Conservation (phyloP, 2,329 filamentous ascomycete species). For the Epichloe sibirici region DNA sequence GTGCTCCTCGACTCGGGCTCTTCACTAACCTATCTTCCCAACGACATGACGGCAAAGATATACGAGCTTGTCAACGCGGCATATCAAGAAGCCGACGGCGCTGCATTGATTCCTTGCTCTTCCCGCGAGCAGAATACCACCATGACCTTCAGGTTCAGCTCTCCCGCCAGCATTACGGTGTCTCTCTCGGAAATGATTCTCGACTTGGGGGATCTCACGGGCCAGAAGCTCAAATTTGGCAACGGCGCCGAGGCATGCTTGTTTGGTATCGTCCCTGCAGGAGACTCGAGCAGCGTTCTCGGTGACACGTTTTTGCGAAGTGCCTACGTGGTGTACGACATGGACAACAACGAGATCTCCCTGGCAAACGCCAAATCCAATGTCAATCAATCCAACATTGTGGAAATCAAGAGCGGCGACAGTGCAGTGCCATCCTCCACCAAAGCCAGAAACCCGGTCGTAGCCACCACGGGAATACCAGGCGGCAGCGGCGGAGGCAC, state of each 20-base stretch:
- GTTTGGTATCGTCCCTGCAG: conserved; percentile 54
- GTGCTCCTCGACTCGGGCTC: conserved; percentile 63
- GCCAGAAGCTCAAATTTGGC: conserved; percentile 35
- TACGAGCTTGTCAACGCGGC: conserved; percentile 46
- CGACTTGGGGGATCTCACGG: conserved; percentile 33
- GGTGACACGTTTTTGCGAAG: conserved; percentile 66
- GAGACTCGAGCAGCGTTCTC: conserved; percentile 44
- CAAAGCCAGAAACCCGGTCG: conserved; percentile 33
- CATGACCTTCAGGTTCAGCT: conserved; percentile 42
- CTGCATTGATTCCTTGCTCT: conserved; percentile 51
- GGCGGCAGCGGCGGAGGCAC: neutral
- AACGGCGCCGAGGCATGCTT: conserved; percentile 47
- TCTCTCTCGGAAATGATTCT: conserved; percentile 48
- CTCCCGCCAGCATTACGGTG: conserved; percentile 38
- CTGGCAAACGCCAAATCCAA: conserved; percentile 57
- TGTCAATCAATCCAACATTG: conserved; percentile 30
- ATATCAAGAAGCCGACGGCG: conserved; percentile 39
- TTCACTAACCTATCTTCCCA: conserved; percentile 54
- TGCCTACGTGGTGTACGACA: conserved; percentile 65
- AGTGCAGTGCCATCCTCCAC: conserved; percentile 42
- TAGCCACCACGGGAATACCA: conserved; percentile 33
- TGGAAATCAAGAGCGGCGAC: conserved; percentile 41
- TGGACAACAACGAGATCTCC: conserved; percentile 59
- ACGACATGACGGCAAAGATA: conserved; percentile 39
- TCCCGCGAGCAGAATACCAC: conserved; percentile 27